These are phyloP conservation scores for Kitagawia praeruptora DNA, from an alignment of 129 eudicot genomes.

Conservation along the genomic window DNA sequence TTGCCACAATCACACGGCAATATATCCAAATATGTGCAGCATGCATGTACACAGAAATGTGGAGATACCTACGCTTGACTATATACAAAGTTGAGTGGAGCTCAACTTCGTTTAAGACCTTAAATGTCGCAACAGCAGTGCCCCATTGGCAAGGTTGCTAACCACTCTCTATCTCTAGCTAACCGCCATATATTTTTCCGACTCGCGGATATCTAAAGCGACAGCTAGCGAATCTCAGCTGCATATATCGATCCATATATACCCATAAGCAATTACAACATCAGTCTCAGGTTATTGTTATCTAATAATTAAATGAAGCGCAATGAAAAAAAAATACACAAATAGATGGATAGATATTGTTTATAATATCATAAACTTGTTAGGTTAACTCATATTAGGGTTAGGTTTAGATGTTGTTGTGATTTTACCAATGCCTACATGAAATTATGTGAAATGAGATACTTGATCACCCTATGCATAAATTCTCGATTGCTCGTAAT, in stretches of 20 bases:
- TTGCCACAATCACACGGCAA: conserved; percentile 3
- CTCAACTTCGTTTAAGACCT: not conserved
- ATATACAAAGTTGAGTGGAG: not conserved
- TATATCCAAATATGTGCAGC: not conserved
- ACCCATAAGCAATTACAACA: too few relatives aligned
- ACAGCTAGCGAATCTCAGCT: not conserved
- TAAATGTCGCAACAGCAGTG: not conserved
- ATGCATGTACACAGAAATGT: not conserved
- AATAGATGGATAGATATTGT: too few relatives aligned
- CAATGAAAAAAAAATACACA: too few relatives aligned
- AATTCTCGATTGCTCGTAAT: too few relatives aligned
- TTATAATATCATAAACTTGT: too few relatives aligned
- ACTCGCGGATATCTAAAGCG: not conserved
- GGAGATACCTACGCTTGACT: not conserved
- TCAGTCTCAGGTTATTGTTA: too few relatives aligned
- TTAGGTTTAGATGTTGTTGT: too few relatives aligned
- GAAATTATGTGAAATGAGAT: too few relatives aligned
- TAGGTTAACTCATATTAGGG: too few relatives aligned
- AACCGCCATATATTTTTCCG: not conserved
- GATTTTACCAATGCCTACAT: too few relatives aligned
- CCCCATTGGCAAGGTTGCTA: not conserved
- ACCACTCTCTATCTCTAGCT: not conserved
- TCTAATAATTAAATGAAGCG: too few relatives aligned
- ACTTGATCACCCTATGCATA: too few relatives aligned
- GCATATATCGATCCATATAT: not conserved